Evolutionary conservation across 768 basidiomycete genomes (phyloP).

Genomic region (Phallus indusiatus): DNA sequence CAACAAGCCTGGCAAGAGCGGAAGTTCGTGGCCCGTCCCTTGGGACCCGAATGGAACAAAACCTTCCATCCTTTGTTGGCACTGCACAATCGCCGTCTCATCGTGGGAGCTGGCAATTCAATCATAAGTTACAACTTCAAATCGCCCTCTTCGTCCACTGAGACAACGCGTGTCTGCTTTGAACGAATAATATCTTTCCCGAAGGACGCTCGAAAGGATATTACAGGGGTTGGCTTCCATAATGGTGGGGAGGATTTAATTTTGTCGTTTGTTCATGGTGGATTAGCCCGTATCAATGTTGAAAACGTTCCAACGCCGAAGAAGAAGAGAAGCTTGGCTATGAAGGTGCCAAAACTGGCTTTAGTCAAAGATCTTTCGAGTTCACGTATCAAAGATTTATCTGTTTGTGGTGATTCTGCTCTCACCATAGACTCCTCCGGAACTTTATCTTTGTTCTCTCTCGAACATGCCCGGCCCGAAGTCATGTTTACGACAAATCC

Average conservation of each 20-base stretch:
- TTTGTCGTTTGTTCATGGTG: constrained; percentile 53
- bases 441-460: constrained; percentile 31
- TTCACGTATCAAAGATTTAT: constrained; percentile 12
- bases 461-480: constrained; percentile 12
- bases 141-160: constrained; percentile 11
- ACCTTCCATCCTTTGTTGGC: constrained; percentile 50
- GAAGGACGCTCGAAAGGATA: constrained; percentile 31
- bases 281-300: constrained; percentile 37
- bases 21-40: not conserved
- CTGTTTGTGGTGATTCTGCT: constrained; percentile 32
- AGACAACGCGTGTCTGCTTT: constrained; percentile 34
- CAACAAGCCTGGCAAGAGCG: not conserved
- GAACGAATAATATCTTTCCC: constrained; percentile 31
- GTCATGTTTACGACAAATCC: constrained; percentile 32
- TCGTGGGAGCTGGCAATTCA: constrained; percentile 50
- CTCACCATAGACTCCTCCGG: constrained; percentile 54
- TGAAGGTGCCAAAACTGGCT: constrained; percentile 16
- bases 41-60: constrained; percentile 4
- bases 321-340: constrained; percentile 12
- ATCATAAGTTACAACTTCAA: constrained; percentile 52
- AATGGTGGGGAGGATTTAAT: constrained; percentile 37
- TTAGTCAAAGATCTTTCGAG: constrained; percentile 12
- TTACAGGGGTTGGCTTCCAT: constrained; percentile 45
- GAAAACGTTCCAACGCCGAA: constrained; percentile 9
- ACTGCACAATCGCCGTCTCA: constrained; percentile 41